Conservation (phyloP, 768 basidiomycete genomes). For the Serendipita sp. region DNA sequence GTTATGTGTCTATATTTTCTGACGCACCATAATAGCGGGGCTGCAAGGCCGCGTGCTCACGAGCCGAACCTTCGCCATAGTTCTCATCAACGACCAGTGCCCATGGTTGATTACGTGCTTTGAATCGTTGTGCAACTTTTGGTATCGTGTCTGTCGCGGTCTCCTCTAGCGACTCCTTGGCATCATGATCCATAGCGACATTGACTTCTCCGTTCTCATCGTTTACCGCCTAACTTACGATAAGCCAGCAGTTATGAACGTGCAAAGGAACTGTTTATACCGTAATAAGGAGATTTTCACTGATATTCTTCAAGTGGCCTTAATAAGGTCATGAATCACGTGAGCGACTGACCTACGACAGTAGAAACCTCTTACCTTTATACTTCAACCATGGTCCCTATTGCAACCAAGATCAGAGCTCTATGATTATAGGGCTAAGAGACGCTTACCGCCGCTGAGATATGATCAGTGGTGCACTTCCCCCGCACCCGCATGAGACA, state of each 20-base stretch:
- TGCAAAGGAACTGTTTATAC: constrained; percentile 21
- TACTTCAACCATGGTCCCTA: constrained; percentile 98
- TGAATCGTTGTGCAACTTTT: constrained; percentile 75
- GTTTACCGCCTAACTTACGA: constrained; percentile 55
- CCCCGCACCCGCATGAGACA: constrained; percentile 84
- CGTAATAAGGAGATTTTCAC: constrained; percentile 88
- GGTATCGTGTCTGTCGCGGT: constrained; percentile 67
- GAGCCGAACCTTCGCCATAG: constrained; percentile 93
- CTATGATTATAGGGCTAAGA: background rate
- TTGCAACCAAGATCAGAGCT: background rate
- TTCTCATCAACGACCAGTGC: constrained; percentile 90
- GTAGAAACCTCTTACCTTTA: constrained; percentile 36
- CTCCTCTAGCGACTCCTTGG: constrained; percentile 22
- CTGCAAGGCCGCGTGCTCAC: constrained; percentile 94
- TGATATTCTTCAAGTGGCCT: constrained; percentile 82
- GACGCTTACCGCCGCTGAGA: constrained; percentile 70
- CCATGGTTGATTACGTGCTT: constrained; percentile 73
- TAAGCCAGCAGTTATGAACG: constrained; percentile 4
- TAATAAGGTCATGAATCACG: background rate
- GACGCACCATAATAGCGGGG: constrained; percentile 75
- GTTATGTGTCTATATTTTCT: background rate
- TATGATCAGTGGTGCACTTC: constrained; percentile 99
- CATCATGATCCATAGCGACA: constrained; percentile 66
- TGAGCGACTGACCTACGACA: background rate
- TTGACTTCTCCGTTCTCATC: constrained; percentile 92